Evolutionary conservation across 306 rosid genomes (phyloP).

Genomic region (Vigna mungo): DNA sequence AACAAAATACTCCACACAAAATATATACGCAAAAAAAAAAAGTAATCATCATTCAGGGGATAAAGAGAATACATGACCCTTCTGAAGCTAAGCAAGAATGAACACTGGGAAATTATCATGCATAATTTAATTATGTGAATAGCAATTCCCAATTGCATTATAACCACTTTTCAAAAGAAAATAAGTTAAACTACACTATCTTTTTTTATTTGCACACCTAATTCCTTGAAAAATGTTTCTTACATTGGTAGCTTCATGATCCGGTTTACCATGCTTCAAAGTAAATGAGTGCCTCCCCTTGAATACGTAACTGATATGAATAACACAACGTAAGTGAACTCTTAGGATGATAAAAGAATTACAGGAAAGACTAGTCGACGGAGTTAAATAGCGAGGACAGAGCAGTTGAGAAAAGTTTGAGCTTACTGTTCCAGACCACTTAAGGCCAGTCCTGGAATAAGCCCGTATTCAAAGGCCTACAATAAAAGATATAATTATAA

Average conservation of each 20-base stretch:
- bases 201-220: neutral
- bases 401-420: constrained; percentile 43
- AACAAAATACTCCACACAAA: neutral
- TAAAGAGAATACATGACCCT: neutral
- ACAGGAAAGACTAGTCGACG: constrained; percentile 27
- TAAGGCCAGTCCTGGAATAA: constrained; percentile 85
- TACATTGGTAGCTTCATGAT: constrained; percentile 85
- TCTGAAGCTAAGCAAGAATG: neutral
- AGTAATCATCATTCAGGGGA: constrained; percentile 2
- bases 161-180: constrained; percentile 10
- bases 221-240: constrained; percentile 51
- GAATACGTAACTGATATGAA: constrained; percentile 69
- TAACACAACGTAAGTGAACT: constrained; percentile 41
- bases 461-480: constrained; percentile 89
- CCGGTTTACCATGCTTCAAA: constrained; percentile 93
- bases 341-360: constrained; percentile 16
- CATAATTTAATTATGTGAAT: constrained; percentile 21
- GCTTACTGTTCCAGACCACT: constrained; percentile 94
- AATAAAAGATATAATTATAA: constrained; percentile 33
- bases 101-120: constrained; percentile 12
- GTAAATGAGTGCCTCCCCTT: constrained; percentile 84
- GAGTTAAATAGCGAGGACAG: constrained; percentile 27
- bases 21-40: neutral
- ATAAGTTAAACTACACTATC: neutral
- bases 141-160: constrained; percentile 24